Evolutionary conservation across 2,329 filamentous ascomycete genomes (phyloP).

Genomic region (Hortaea werneckii): DNA sequence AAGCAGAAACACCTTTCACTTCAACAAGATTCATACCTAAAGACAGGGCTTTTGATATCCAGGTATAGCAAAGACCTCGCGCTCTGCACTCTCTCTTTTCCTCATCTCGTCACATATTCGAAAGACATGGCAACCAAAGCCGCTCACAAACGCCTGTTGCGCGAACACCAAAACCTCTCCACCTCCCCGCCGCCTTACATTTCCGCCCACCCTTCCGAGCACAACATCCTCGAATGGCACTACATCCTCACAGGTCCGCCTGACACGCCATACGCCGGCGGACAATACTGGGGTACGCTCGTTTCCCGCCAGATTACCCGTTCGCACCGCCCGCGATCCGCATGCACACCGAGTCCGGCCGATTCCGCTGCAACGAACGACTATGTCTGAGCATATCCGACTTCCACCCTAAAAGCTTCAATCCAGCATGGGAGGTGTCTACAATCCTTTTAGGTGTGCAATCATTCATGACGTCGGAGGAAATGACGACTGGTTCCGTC

Average conservation of each 20-base stretch:
- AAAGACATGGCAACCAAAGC: slow-evolving; percentile 28
- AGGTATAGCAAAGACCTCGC: no score
- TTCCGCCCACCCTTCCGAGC: slow-evolving; percentile 23
- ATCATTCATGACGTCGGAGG: slow-evolving; percentile 96
- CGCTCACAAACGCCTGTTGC: slow-evolving; percentile 29
- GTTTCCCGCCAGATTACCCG: slow-evolving; percentile 95
- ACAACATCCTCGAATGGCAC: slow-evolving; percentile 28
- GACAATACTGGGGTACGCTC: slow-evolving; percentile 96
- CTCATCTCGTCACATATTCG: no score
- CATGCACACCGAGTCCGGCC: slow-evolving; percentile 95
- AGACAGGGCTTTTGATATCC: no score
- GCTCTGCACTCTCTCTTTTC: no score
- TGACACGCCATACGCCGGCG: slow-evolving; percentile 83
- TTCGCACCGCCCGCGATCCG: slow-evolving; percentile 95
- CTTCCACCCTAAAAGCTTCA: slow-evolving; percentile 96
- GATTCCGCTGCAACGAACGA: slow-evolving; percentile 85
- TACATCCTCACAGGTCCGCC: slow-evolving; percentile 83
- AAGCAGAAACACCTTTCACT: no score
- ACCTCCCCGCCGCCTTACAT: slow-evolving; percentile 25
- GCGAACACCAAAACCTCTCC: slow-evolving; percentile 28
- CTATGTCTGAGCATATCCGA: slow-evolving; percentile 94
- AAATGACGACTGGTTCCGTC: slow-evolving; percentile 93
- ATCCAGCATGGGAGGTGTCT: slow-evolving; percentile 94
- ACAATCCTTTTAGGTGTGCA: slow-evolving; percentile 91
- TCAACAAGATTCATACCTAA: no score